Conservation (phyloP, 2,329 filamentous ascomycete species). For the Talaromyces sp. region DNA sequence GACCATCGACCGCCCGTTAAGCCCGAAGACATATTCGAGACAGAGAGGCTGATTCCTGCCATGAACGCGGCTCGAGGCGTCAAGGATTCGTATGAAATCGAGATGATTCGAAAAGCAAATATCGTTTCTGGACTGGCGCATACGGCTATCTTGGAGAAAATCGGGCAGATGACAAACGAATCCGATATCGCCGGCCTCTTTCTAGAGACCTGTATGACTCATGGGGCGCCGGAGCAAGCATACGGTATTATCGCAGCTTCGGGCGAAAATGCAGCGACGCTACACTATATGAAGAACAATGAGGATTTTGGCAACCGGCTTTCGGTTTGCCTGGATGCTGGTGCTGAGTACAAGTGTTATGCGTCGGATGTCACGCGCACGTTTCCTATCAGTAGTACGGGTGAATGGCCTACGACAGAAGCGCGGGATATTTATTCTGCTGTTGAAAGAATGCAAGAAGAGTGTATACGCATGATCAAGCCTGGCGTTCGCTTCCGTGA, state of each 20-base stretch:
- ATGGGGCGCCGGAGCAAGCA: conserved; percentile 76
- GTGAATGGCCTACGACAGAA: conserved; percentile 61
- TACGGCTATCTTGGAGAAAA: conserved; percentile 59
- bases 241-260: conserved; percentile 84
- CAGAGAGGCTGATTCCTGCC: conserved; percentile 44
- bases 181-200: conserved; percentile 80
- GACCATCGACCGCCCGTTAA: conserved; percentile 34
- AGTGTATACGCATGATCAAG: conserved; percentile 70
- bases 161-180: conserved; percentile 69
- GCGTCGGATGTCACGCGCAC: conserved; percentile 76
- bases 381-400: conserved; percentile 67
- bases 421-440: conserved; percentile 75
- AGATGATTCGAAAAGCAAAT: conserved; percentile 71
- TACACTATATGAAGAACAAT: conserved; percentile 85
- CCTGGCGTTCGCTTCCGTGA: conserved; percentile 77
- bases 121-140: conserved; percentile 67
- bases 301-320: conserved; percentile 68
- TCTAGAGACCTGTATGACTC: conserved; percentile 69
- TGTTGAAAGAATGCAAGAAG: conserved; percentile 81
- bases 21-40: conserved; percentile 28
- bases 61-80: conserved; percentile 68
- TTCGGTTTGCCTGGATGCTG: conserved; percentile 81
- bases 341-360: conserved; percentile 72
- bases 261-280: conserved; percentile 75
- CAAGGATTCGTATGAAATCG: conserved; percentile 74